Evolutionary conservation across 2,329 filamentous ascomycete genomes (phyloP).

Genomic region (Colletotrichum musicola): DNA sequence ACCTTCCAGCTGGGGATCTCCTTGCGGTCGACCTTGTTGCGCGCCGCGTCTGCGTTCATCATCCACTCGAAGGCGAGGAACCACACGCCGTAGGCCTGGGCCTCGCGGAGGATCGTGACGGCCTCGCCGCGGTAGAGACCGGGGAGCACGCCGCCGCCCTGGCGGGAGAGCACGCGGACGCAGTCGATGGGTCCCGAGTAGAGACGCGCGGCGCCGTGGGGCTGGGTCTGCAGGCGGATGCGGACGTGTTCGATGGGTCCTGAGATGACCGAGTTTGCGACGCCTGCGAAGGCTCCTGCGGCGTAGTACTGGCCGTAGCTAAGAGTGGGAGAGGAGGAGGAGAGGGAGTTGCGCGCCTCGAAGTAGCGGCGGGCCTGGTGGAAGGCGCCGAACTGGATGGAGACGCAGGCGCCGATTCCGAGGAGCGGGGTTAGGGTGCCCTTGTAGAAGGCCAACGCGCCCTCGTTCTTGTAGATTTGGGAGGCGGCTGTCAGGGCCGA

Average conservation of each 20-base stretch:
- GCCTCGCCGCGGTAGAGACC: slow-evolving; percentile 90
- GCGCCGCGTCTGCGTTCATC: slow-evolving; percentile 89
- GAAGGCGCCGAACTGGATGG: slow-evolving; percentile 98
- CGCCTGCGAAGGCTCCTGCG: slow-evolving; percentile 90
- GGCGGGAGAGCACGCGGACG: slow-evolving; percentile 81
- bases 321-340: slow-evolving; percentile 67
- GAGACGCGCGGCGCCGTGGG: slow-evolving; percentile 82
- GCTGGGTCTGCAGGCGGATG: slow-evolving; percentile 95
- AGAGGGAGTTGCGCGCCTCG: slow-evolving; percentile 79
- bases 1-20: slow-evolving; percentile 88
- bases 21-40: slow-evolving; percentile 80
- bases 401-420: slow-evolving; percentile 96
- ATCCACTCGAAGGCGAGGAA: slow-evolving; percentile 95
- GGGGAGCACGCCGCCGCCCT: slow-evolving; percentile 73
- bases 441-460: slow-evolving; percentile 95
- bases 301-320: slow-evolving; percentile 90
- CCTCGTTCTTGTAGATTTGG: slow-evolving; percentile 89
- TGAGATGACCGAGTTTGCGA: slow-evolving; percentile 90
- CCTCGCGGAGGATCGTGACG: slow-evolving; percentile 90
- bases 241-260: slow-evolving; percentile 96
- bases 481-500: slow-evolving; percentile 84
- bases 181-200: slow-evolving; percentile 92
- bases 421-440: slow-evolving; percentile 94
- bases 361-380: slow-evolving; percentile 90
- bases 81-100: slow-evolving; percentile 95